phyloP scores from a whole-genome alignment of 2,329 filamentous ascomycete species.

The Cryphonectria carpinicola region DNA sequence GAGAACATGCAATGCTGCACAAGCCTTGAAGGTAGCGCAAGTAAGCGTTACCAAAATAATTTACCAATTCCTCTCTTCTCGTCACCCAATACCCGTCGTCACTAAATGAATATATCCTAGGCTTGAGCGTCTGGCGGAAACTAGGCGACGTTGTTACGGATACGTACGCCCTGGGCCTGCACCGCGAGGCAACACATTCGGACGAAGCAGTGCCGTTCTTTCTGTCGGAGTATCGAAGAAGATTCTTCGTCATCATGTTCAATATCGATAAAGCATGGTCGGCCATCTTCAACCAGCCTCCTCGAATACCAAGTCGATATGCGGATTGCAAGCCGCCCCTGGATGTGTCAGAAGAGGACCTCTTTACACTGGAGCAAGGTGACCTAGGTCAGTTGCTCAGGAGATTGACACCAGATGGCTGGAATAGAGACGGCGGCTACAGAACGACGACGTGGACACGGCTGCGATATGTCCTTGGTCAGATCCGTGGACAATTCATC shows the following conservation, averaged over 20 bases:
- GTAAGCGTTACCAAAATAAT: neutral
- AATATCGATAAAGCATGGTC: slow-evolving; percentile 7
- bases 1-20: neutral
- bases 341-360: slow-evolving; percentile 11
- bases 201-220: slow-evolving; percentile 2
- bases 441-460: slow-evolving; percentile 8
- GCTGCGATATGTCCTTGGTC: neutral
- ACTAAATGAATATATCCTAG: neutral
- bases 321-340: slow-evolving; percentile 1
- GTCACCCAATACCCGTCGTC: neutral
- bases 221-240: slow-evolving; percentile 4
- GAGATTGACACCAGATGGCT: neutral
- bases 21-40: neutral
- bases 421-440: neutral
- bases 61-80: too few relatives aligned
- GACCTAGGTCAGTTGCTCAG: neutral
- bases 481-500: neutral
- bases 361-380: neutral
- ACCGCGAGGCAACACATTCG: neutral
- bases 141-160: slow-evolving; percentile 6
- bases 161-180: slow-evolving; percentile 4
- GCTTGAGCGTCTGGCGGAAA: neutral
- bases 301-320: slow-evolving; percentile 4
- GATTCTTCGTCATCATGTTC: neutral
- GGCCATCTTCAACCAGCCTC: slow-evolving; percentile 8